phyloP scores from a whole-genome alignment of 2,329 filamentous ascomycete species.

The Alternaria consortialis region DNA sequence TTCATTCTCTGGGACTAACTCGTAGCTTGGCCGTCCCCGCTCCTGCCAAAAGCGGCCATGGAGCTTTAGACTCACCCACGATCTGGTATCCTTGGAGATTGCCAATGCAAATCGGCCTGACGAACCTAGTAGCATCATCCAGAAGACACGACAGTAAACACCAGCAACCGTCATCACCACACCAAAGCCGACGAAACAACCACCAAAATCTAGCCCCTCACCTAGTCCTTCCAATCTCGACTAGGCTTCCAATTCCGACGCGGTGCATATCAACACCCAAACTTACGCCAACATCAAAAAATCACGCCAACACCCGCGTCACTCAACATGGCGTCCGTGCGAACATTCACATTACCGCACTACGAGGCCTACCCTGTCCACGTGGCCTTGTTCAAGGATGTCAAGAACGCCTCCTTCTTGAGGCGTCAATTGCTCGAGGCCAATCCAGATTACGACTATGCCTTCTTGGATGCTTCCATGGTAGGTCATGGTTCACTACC shows the following conservation, averaged over 20 bases:
- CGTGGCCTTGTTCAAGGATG: slow-evolving; percentile 76
- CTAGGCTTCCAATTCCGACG: not conserved
- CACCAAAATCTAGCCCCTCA: not conserved
- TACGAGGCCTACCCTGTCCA: slow-evolving; percentile 75
- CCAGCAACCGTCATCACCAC: not conserved
- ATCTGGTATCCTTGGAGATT: slow-evolving; percentile 9
- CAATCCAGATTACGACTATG: slow-evolving; percentile 89
- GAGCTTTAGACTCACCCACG: not conserved
- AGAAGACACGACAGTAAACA: not conserved
- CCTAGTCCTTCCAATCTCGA: not conserved
- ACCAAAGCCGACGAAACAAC: not conserved
- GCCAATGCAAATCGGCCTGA: slow-evolving; percentile 5
- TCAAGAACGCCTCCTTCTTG: slow-evolving; percentile 80
- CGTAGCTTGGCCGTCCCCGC: slow-evolving; percentile 25
- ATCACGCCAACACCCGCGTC: slow-evolving; percentile 7
- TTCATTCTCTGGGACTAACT: not conserved
- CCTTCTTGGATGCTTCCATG: slow-evolving; percentile 85
- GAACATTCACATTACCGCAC: slow-evolving; percentile 78
- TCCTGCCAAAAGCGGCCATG: slow-evolving; percentile 25
- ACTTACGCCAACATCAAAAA: slow-evolving; percentile 4
- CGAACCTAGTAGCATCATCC: not conserved
- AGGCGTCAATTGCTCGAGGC: slow-evolving; percentile 84
- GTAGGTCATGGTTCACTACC: slow-evolving; percentile 55
- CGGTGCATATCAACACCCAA: slow-evolving; percentile 17
- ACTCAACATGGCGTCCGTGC: slow-evolving; percentile 61